Conservation (phyloP, 345 rosid genomes). For the Populus ilicifolia region DNA sequence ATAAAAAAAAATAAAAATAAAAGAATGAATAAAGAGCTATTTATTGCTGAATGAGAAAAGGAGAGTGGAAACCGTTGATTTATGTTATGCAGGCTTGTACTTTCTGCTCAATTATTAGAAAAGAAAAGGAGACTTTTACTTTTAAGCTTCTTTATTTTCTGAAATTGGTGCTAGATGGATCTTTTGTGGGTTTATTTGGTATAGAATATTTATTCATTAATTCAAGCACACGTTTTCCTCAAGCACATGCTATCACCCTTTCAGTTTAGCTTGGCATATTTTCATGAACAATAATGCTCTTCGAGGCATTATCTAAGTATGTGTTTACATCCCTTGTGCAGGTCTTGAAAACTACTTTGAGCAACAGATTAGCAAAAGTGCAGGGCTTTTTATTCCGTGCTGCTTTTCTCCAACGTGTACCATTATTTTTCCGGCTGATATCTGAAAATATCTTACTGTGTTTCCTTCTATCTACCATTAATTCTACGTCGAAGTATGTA, state of each 20-base stretch:
- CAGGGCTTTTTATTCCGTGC: constrained; percentile 97
- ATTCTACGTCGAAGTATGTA: constrained; percentile 83
- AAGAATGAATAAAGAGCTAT: neutral
- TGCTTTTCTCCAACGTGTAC: constrained; percentile 87
- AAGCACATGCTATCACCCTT: neutral
- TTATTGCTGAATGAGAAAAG: neutral
- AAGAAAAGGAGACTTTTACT: neutral
- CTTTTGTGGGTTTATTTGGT: neutral
- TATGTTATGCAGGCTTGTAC: neutral
- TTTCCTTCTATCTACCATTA: constrained; percentile 75
- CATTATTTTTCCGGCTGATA: constrained; percentile 75
- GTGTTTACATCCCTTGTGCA: constrained; percentile 30
- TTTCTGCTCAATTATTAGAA: no score
- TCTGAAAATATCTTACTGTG: constrained; percentile 87
- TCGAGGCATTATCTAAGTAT: neutral
- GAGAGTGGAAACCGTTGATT: neutral
- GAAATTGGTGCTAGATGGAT: neutral
- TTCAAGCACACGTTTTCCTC: neutral
- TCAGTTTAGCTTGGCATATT: neutral
- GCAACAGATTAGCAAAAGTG: constrained; percentile 95
- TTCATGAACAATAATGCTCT: neutral
- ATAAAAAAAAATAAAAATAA: neutral
- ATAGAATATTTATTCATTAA: neutral
- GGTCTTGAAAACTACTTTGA: constrained; percentile 83
- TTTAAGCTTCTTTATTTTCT: neutral